Conservation (phyloP, 2,329 filamentous ascomycete genomes). For the Aspergillus tanneri region DNA sequence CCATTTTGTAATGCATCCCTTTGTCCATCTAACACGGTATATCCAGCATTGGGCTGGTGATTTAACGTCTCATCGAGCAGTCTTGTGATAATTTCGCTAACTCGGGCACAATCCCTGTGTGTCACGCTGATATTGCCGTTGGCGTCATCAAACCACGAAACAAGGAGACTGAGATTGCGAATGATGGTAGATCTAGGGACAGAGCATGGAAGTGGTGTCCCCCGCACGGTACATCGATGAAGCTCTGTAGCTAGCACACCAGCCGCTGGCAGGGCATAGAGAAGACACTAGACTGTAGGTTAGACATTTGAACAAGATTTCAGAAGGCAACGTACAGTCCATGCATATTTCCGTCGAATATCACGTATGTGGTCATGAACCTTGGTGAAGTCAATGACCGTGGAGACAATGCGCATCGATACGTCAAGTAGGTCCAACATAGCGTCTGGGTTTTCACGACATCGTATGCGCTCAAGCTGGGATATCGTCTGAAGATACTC, state of each 20-base stretch:
- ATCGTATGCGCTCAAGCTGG: slow-evolving; percentile 25
- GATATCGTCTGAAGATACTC: slow-evolving; percentile 23
- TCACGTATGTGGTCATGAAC: slow-evolving; percentile 9
- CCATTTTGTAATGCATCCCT: too few species aligned
- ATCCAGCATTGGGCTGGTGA: slow-evolving; percentile 22
- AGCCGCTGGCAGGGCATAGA: slow-evolving; percentile 22
- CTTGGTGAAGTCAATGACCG: slow-evolving; percentile 22
- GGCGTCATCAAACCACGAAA: slow-evolving; percentile 21
- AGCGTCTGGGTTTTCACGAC: slow-evolving; percentile 15
- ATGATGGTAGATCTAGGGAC: slow-evolving; percentile 25
- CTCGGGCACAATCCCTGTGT: slow-evolving; percentile 14
- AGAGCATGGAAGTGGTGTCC: slow-evolving; percentile 16
- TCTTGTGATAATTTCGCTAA: slow-evolving; percentile 21
- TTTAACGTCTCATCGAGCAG: slow-evolving; percentile 24
- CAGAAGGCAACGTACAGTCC: slow-evolving; percentile 19
- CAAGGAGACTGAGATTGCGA: slow-evolving; percentile 22
- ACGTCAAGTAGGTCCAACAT: slow-evolving; percentile 21
- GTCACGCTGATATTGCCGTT: slow-evolving; percentile 8
- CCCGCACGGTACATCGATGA: slow-evolving; percentile 20
- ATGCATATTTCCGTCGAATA: slow-evolving; percentile 16
- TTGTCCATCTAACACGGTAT: too few species aligned
- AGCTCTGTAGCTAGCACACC: slow-evolving; percentile 24
- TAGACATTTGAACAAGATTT: background rate
- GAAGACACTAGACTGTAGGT: slow-evolving; percentile 12
- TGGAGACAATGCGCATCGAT: slow-evolving; percentile 23